Evolutionary conservation across 257 asterid genomes (phyloP).

Genomic region (Scutellaria minor): DNA sequence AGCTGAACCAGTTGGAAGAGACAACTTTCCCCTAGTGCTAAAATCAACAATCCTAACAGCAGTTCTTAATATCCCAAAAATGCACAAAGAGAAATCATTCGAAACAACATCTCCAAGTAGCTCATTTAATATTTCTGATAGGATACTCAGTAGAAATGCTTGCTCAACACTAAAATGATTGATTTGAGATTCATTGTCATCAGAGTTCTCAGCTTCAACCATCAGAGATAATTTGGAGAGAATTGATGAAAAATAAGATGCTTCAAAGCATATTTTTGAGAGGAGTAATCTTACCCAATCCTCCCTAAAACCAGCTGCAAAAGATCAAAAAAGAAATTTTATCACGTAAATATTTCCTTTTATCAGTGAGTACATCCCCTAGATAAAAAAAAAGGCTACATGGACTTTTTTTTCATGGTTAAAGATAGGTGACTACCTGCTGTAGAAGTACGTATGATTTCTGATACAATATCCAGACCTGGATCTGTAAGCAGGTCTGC

Average conservation of each 20-base stretch:
- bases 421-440: slow-evolving; percentile 44
- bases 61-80: slow-evolving; percentile 53
- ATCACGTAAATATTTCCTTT: slow-evolving; percentile 26
- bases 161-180: slow-evolving; percentile 52
- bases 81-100: slow-evolving; percentile 45
- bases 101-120: slow-evolving; percentile 48
- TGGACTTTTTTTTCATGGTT: too few relatives aligned
- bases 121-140: slow-evolving; percentile 61
- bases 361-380: too few relatives aligned
- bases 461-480: slow-evolving; percentile 44
- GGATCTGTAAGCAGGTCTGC: slow-evolving; percentile 52
- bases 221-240: slow-evolving; percentile 52
- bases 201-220: slow-evolving; percentile 29
- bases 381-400: too few relatives aligned
- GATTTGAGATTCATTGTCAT: slow-evolving; percentile 25
- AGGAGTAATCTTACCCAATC: slow-evolving; percentile 71
- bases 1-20: slow-evolving; percentile 70
- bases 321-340: slow-evolving; percentile 25
- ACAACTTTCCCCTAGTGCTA: slow-evolving; percentile 40
- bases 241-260: slow-evolving; percentile 42
- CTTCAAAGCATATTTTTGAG: slow-evolving; percentile 63
- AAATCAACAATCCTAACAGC: slow-evolving; percentile 46
- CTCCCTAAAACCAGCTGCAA: slow-evolving; percentile 69
- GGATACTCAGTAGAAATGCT: slow-evolving; percentile 55
- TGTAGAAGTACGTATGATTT: slow-evolving; percentile 60